Percentiles rank a stretch among this genome's conserved stretches.
phyloP scores from a whole-genome alignment of 768 basidiomycete species.

The Hygrophorus russula region DNA sequence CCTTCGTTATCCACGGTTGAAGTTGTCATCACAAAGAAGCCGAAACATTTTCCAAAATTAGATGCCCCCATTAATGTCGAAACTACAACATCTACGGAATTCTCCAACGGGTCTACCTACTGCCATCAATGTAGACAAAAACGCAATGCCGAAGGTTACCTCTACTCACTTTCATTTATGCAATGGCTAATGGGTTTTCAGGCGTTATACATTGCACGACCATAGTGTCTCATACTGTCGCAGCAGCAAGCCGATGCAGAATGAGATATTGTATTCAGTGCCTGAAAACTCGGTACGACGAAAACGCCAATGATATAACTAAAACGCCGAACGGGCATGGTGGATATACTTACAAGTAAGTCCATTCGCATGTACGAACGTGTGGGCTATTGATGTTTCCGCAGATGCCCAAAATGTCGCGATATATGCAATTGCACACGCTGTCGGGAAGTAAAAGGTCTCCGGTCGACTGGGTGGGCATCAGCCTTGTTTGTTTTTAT shows the following conservation, averaged over 20 bases:
- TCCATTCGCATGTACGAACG: not conserved
- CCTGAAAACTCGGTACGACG: slow-evolving; percentile 56
- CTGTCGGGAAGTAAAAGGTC: slow-evolving; percentile 55
- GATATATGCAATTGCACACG: slow-evolving; percentile 55
- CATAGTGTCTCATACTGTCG: slow-evolving; percentile 12
- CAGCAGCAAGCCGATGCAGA: slow-evolving; percentile 33
- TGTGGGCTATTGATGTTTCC: not conserved
- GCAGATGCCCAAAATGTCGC: slow-evolving; percentile 60
- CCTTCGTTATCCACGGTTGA: slow-evolving; percentile 9
- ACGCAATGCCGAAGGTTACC: slow-evolving; percentile 38
- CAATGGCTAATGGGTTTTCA: slow-evolving; percentile 9
- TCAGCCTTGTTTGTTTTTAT: not conserved
- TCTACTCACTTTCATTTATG: slow-evolving; percentile 3
- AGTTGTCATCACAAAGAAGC: slow-evolving; percentile 18
- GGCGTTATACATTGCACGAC: slow-evolving; percentile 26
- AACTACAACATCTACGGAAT: slow-evolving; percentile 19
- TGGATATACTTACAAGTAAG: slow-evolving; percentile 43
- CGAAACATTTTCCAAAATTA: slow-evolving; percentile 11
- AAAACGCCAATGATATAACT: slow-evolving; percentile 32
- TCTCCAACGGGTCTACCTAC: slow-evolving; percentile 34
- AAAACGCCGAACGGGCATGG: slow-evolving; percentile 12
- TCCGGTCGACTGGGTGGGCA: slow-evolving; percentile 47
- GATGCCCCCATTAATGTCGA: slow-evolving; percentile 20
- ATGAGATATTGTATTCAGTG: slow-evolving; percentile 55
- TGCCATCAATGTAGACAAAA: slow-evolving; percentile 70